Evolutionary conservation across 2,329 filamentous ascomycete species (phyloP), one percentile per base, ranked within the genome.

Genomic region (Bipolaris gigantea): DNA sequence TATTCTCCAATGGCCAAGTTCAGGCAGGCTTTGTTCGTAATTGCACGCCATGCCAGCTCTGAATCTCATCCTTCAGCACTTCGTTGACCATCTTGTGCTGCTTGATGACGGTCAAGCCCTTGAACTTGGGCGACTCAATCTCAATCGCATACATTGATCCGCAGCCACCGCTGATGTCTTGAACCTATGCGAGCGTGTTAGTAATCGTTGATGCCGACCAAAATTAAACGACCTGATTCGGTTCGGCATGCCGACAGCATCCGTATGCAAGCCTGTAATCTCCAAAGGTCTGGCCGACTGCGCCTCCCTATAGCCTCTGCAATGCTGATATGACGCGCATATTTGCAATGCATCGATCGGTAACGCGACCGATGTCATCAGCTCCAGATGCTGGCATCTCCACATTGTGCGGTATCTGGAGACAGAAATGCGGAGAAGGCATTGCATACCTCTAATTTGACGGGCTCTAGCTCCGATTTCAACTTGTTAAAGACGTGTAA

Each of bases 71-170:
- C 4, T 84, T 85, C 27, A 95, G 78, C 16, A 88, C 83, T 18
- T 84, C 78, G 69, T 93, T 93, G 46, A 95, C 90, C 76, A 93
- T 80, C 56, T 89, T 81, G 76, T 94, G 90, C 78, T 94, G 90
- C 80, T 90, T 90, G 56, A 95, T 83, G 72, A 92, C 85, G 45
- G 80, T 82, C 64, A 85, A 73, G 42, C 89, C 90, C 49, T 81
- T 80, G 75, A 95, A 95, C 65, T 80, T 82, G 42, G 85, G 80
- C 7, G 88, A 89, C 43, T 85, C 82, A 60, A 94, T 86, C 66
- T 92, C 87, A 62, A 95, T 88, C 51, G 86, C 88, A 76, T 94
- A 94, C 90, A 94, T 94, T 69, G 86, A 89, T 9, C 90, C 90
- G 76, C 90, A 95, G 27, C 90, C 90, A 54, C 90, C 90, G 21